These are phyloP conservation scores for Ophiostoma sp. DNA, from an alignment of 2,329 filamentous ascomycete genomes.

Conservation along the genomic window DNA sequence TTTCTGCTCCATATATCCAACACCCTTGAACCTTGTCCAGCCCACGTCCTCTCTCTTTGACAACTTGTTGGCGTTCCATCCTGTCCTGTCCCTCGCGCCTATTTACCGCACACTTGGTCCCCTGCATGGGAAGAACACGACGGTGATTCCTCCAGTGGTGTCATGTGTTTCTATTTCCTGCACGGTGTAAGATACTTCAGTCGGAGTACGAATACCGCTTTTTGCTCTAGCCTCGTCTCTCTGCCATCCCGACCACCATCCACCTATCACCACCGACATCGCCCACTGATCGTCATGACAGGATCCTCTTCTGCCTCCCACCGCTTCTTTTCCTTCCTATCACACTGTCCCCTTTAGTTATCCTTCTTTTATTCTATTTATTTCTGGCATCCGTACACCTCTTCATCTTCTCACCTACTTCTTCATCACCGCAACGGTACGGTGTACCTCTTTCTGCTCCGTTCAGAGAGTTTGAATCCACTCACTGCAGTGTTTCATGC, in stretches of 20 bases:
- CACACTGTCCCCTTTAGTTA: not conserved
- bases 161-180: conserved; percentile 9
- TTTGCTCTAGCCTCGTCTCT: not conserved
- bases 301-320: not conserved
- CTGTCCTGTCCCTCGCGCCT: not conserved
- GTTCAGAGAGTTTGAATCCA: not conserved
- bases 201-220: conserved; percentile 3
- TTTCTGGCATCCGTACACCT: too few species aligned
- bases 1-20: not conserved
- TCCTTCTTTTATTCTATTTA: not conserved
- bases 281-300: not conserved
- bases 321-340: not conserved
- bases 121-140: not conserved
- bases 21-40: not conserved
- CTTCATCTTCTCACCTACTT: not conserved
- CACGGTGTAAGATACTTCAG: not conserved
- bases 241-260: not conserved
- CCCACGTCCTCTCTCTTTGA: too few species aligned
- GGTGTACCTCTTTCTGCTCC: not conserved
- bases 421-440: not conserved
- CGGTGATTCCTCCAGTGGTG: not conserved
- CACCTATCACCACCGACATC: not conserved
- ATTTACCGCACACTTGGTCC: not conserved
- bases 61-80: not conserved
- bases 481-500: not conserved